phyloP scores from a whole-genome alignment of 805 yeast genomes.

The Diddensiella santjacobensis region DNA sequence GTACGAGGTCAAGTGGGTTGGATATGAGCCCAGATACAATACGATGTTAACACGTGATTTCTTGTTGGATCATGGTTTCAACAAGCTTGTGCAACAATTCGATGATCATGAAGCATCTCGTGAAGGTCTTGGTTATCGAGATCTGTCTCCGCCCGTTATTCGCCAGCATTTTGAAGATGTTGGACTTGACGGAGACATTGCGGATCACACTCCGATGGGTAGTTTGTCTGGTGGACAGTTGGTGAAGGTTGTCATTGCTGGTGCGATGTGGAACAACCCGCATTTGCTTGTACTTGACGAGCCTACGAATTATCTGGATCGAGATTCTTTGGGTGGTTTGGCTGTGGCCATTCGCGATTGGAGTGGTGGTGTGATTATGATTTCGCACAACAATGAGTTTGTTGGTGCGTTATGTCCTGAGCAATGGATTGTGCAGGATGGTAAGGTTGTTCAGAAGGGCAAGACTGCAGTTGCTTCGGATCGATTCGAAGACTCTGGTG shows the following conservation, averaged over 20 bases:
- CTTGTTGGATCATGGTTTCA: constrained; percentile 78
- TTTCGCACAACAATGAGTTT: constrained; percentile 94
- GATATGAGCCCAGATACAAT: constrained; percentile 88
- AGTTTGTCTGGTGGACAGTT: constrained; percentile 97
- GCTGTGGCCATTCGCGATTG: constrained; percentile 98
- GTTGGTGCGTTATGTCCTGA: constrained; percentile 98
- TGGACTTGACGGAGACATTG: constrained; percentile 96
- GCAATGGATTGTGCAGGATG: constrained; percentile 96
- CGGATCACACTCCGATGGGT: constrained; percentile 96
- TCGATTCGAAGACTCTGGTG: constrained; percentile 79
- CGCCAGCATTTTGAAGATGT: constrained; percentile 96
- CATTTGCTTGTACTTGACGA: constrained; percentile 94
- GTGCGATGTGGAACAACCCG: constrained; percentile 99
- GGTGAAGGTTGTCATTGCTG: constrained; percentile 97
- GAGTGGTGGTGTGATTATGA: constrained; percentile 98
- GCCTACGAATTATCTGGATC: constrained; percentile 96
- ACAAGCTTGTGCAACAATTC: constrained; percentile 88
- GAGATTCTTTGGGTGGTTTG: constrained; percentile 96
- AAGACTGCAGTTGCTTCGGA: constrained; percentile 66
- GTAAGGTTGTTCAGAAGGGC: constrained; percentile 82
- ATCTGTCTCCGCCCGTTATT: constrained; percentile 83
- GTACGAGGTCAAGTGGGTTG: constrained; percentile 93
- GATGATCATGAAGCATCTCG: constrained; percentile 99
- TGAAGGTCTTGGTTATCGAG: constrained; percentile 98
- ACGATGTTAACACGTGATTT: constrained; percentile 88